A percentile compares a stretch with the other conserved stretches of the same genome.
phyloP scores from a whole-genome alignment of 176 grass and related monocot genomes.

The Thalia dealbata region DNA sequence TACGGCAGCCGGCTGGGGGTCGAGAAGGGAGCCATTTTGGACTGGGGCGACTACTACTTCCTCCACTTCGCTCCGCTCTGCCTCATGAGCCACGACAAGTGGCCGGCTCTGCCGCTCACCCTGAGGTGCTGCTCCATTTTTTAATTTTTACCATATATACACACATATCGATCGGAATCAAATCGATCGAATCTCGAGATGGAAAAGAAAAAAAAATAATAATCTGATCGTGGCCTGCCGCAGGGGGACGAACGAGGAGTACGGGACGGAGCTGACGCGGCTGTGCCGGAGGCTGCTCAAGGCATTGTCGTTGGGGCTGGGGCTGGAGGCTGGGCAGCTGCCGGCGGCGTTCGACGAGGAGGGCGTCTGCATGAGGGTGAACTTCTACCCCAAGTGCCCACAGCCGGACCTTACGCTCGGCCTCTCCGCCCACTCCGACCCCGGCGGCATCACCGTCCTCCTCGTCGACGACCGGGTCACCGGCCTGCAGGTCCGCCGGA shows the following conservation, averaged over 20 bases:
- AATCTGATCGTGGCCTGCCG: background rate
- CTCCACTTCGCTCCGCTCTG: constrained; percentile 54
- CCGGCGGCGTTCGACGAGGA: constrained; percentile 36
- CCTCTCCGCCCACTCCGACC: constrained; percentile 71
- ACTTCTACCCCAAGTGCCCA: constrained; percentile 46
- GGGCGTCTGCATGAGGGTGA: constrained; percentile 51
- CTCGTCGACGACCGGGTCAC: constrained; percentile 55
- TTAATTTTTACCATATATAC: too few species aligned
- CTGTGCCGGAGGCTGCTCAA: constrained; percentile 44
- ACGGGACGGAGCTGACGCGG: constrained; percentile 37
- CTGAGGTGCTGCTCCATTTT: constrained; percentile 70
- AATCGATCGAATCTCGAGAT: background rate
- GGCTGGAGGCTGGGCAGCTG: constrained; percentile 16
- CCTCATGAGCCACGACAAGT: constrained; percentile 40
- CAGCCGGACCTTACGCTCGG: constrained; percentile 46
- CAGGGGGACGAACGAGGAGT: constrained; percentile 50
- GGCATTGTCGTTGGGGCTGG: constrained; percentile 41
- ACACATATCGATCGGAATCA: too few species aligned
- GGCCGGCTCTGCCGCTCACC: constrained; percentile 37
- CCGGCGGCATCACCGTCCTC: constrained; percentile 69
- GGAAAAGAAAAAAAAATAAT: too few species aligned
- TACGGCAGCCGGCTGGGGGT: constrained; percentile 84
- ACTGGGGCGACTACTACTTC: constrained; percentile 96
- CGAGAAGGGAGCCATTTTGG: constrained; percentile 43
- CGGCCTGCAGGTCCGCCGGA: constrained; percentile 53